Conservation (phyloP, 441 rosid species). For the Populus hybrid region DNA sequence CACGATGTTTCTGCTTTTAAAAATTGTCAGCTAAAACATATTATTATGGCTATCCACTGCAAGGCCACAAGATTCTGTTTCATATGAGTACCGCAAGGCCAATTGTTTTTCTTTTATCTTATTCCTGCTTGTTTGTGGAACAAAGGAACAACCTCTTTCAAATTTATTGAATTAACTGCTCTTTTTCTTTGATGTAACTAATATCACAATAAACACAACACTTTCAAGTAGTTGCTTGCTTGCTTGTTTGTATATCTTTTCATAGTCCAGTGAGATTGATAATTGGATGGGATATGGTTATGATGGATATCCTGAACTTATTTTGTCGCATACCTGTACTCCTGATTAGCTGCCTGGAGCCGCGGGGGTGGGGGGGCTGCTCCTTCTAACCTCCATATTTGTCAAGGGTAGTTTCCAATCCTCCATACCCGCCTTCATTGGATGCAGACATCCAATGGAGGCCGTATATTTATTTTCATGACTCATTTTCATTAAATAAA, state of each 20-base stretch:
- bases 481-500: neutral
- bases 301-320: no score
- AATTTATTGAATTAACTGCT: neutral
- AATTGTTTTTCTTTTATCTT: neutral
- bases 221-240: neutral
- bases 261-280: neutral
- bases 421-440: neutral
- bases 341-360: no score
- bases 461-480: no score
- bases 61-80: no score
- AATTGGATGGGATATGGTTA: no score
- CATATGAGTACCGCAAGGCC: no score
- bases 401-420: neutral
- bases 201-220: neutral
- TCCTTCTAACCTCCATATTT: neutral
- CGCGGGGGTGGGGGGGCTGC: no score
- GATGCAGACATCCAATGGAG: neutral
- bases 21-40: neutral
- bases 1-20: neutral
- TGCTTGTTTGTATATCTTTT: neutral
- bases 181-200: neutral
- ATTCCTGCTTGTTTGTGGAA: neutral
- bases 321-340: no score
- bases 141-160: neutral
- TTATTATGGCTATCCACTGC: no score